Evolutionary conservation across 176 grass and related monocot species (phyloP).

Genomic region (Metroxylon sagu): DNA sequence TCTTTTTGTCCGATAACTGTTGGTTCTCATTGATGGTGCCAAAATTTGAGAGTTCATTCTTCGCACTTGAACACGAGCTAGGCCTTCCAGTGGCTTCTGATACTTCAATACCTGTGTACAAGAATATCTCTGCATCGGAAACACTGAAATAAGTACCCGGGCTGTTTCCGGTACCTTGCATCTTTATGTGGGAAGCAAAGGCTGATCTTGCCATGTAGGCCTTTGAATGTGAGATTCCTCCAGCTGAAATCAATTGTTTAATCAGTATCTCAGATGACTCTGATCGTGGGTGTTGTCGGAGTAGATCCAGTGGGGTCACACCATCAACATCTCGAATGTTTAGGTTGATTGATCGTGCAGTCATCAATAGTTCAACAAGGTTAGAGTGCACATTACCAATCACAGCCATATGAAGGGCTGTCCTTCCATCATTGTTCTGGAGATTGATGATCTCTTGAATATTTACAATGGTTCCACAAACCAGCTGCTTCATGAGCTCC

Average conservation of each 20-base stretch:
- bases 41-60: constrained; percentile 35
- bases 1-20: constrained; percentile 39
- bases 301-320: constrained; percentile 59
- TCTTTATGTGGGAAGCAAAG: constrained; percentile 58
- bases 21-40: constrained; percentile 20
- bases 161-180: constrained; percentile 53
- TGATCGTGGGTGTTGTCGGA: constrained; percentile 64
- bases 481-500: constrained; percentile 64
- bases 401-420: constrained; percentile 76
- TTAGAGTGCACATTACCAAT: constrained; percentile 53
- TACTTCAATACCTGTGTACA: constrained; percentile 44
- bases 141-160: constrained; percentile 73
- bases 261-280: constrained; percentile 62
- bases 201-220: constrained; percentile 39
- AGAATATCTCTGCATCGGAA: constrained; percentile 83
- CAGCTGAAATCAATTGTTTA: constrained; percentile 66
- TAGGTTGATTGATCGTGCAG: constrained; percentile 44
- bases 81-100: constrained; percentile 29
- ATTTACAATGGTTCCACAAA: constrained; percentile 32
- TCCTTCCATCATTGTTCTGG: constrained; percentile 62
- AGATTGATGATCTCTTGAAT: constrained; percentile 58
- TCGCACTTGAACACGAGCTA: constrained; percentile 65
- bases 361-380: constrained; percentile 72
- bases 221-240: constrained; percentile 65
- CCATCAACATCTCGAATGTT: constrained; percentile 59